Conservation (phyloP, 148 eudicot genomes). For the Oxyria digyna region DNA sequence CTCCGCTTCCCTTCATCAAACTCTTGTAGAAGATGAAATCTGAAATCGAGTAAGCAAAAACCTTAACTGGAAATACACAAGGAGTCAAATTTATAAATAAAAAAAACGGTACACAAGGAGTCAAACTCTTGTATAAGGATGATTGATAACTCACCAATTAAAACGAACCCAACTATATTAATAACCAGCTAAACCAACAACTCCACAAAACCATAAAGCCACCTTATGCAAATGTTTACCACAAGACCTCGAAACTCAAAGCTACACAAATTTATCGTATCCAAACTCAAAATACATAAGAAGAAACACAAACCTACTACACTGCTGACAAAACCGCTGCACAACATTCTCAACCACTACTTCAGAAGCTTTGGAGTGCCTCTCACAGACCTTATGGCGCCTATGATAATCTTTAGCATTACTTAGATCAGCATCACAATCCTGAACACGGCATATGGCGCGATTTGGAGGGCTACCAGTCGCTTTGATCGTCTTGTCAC, state of each 20-base stretch:
- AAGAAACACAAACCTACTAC: slow-evolving; percentile 13
- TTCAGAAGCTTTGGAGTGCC: slow-evolving; percentile 9
- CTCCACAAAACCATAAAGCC: not conserved
- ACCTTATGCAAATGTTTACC: no score
- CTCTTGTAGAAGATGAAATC: slow-evolving; percentile 84
- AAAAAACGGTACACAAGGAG: no score
- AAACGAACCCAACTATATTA: not conserved
- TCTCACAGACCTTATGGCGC: slow-evolving; percentile 15
- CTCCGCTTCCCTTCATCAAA: slow-evolving; percentile 97
- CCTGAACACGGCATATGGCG: slow-evolving; percentile 6
- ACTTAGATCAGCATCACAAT: slow-evolving; percentile 1
- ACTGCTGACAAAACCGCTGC: slow-evolving; percentile 19
- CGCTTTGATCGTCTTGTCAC: slow-evolving; percentile 56
- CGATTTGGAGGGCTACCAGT: not conserved
- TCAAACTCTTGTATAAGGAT: no score
- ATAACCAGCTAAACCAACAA: not conserved
- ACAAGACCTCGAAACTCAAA: no score
- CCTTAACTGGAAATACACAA: no score
- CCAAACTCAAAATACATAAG: no score
- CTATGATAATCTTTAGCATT: slow-evolving; percentile 8
- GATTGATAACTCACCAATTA: not conserved
- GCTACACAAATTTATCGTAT: no score
- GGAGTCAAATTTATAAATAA: no score
- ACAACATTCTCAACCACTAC: slow-evolving; percentile 3
- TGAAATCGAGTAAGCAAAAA: slow-evolving; percentile 8